phyloP scores from a whole-genome alignment of 1,284 basidiomycete genomes.

The Tilletia indica region DNA sequence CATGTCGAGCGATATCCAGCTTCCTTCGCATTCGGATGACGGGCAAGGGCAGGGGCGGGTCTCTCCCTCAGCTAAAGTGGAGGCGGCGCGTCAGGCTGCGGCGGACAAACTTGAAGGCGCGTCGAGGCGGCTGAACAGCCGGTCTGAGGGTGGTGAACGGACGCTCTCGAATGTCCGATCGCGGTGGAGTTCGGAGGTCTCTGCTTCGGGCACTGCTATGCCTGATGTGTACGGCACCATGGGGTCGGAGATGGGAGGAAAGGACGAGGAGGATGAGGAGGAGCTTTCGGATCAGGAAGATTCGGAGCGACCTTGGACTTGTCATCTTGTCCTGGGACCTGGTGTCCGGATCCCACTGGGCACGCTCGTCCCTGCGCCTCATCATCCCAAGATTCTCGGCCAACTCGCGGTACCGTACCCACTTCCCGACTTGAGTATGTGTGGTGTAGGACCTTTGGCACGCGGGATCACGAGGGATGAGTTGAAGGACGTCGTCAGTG shows the following conservation, averaged over 20 bases:
- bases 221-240: background rate
- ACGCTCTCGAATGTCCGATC: background rate
- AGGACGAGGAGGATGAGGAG: conserved; percentile 24
- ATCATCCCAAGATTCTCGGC: conserved; percentile 91
- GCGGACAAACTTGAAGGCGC: background rate
- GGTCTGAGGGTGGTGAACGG: background rate
- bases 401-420: conserved; percentile 85
- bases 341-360: conserved; percentile 61
- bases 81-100: background rate
- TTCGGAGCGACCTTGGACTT: conserved; percentile 91
- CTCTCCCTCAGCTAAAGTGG: background rate
- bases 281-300: conserved; percentile 77
- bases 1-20: too few relatives aligned
- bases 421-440: conserved; percentile 58
- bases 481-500: conserved; percentile 86
- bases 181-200: background rate
- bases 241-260: background rate
- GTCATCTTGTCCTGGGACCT: conserved; percentile 59
- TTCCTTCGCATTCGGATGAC: too few relatives aligned
- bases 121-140: background rate
- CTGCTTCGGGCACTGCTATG: background rate
- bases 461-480: conserved; percentile 71
- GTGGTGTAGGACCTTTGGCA: conserved; percentile 42
- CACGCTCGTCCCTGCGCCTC: conserved; percentile 71
- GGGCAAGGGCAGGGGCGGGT: too few relatives aligned